A percentile compares a stretch with the other conserved stretches of the same genome.
These are phyloP conservation scores for Boletellus emodensis DNA, from an alignment of 768 basidiomycete species.

Conservation along the genomic window DNA sequence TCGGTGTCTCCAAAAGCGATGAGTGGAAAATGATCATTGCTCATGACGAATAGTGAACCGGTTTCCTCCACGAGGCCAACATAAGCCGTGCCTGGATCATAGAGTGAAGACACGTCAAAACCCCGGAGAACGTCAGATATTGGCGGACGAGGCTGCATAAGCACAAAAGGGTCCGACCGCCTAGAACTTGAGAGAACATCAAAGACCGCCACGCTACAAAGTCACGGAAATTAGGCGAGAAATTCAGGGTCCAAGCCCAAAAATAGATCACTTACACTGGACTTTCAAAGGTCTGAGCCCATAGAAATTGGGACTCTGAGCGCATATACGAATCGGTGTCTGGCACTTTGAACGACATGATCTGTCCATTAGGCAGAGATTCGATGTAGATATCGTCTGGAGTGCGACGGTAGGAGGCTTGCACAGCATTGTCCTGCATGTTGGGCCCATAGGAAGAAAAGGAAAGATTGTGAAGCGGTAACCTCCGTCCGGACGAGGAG, in stretches of 20 bases:
- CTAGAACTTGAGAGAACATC: conserved; percentile 56
- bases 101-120: conserved; percentile 36
- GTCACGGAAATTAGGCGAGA: neutral
- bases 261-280: conserved; percentile 55
- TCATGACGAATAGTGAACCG: conserved; percentile 81
- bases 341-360: conserved; percentile 65
- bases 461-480: conserved; percentile 72
- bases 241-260: conserved; percentile 1
- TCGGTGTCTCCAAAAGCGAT: conserved; percentile 63
- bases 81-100: conserved; percentile 60
- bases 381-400: conserved; percentile 82
- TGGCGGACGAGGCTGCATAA: conserved; percentile 81
- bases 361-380: conserved; percentile 70
- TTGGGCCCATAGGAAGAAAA: conserved; percentile 95
- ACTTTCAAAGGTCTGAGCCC: conserved; percentile 55
- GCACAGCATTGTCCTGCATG: conserved; percentile 72
- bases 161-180: conserved; percentile 65
- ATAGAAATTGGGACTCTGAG: conserved; percentile 43
- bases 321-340: conserved; percentile 25
- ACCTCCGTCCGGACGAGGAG: conserved; percentile 30
- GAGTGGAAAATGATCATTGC: conserved; percentile 74
- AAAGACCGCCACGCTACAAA: conserved; percentile 71
- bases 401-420: conserved; percentile 69
- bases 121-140: conserved; percentile 67
- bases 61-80: conserved; percentile 74